phyloP scores from a whole-genome alignment of 1,284 basidiomycete species.

The Rhodofomes roseus region DNA sequence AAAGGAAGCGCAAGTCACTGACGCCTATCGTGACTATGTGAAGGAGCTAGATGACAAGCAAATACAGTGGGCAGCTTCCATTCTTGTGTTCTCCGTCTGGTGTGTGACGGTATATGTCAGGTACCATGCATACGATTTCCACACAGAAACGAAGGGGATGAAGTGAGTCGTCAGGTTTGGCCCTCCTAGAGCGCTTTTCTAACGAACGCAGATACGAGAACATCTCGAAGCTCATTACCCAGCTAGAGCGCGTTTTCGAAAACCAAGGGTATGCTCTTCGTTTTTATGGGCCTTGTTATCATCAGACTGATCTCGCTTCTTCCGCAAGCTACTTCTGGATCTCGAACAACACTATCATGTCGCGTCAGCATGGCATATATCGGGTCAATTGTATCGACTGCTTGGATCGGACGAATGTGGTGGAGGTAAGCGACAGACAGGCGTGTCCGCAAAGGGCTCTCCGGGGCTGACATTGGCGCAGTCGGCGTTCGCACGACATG shows the following conservation, averaged over 20 bases:
- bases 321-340: slow-evolving; percentile 80
- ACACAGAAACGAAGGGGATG: slow-evolving; percentile 88
- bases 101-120: slow-evolving; percentile 9
- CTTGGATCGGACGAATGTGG: slow-evolving; percentile 88
- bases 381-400: slow-evolving; percentile 94
- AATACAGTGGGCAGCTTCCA: slow-evolving; percentile 48
- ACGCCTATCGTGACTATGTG: slow-evolving; percentile 74
- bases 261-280: slow-evolving; percentile 57
- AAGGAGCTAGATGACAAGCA: slow-evolving; percentile 57
- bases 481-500: slow-evolving; percentile 86
- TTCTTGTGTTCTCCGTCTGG: not conserved
- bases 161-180: slow-evolving; percentile 50
- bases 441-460: not conserved
- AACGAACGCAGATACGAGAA: slow-evolving; percentile 72
- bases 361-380: slow-evolving; percentile 82
- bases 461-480: slow-evolving; percentile 29
- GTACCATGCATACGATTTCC: slow-evolving; percentile 86
- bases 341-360: slow-evolving; percentile 66
- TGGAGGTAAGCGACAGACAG: slow-evolving; percentile 50
- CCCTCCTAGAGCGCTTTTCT: too few relatives aligned
- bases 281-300: not conserved
- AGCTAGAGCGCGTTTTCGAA: slow-evolving; percentile 71
- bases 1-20: slow-evolving; percentile 80
- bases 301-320: not conserved
- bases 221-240: slow-evolving; percentile 74